Base-by-base conservation (phyloP, 2,329 filamentous ascomycete genomes). In the Neoascochyta sp. region DNA sequence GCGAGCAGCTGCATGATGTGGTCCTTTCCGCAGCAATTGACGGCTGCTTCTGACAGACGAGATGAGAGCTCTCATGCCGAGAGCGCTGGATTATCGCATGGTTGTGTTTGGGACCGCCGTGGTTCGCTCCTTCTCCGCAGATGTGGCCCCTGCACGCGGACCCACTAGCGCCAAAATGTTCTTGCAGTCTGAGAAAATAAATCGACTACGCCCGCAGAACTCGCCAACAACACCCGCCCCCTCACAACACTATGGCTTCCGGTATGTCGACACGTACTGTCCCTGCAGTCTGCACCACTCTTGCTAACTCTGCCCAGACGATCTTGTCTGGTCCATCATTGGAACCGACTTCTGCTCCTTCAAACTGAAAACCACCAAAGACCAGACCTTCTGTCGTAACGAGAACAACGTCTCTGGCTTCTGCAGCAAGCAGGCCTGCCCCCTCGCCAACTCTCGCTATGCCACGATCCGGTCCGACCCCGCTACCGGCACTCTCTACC, bases 271-370 rank as follows among this genome's bases (percentile, higher is more conserved):
- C n/a, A n/a, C n/a, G n/a, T n/a, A n/a, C n/a, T n/a, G n/a, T n/a
- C n/a, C n/a, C n/a, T n/a, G n/a, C n/a, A n/a, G n/a, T n/a, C n/a
- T n/a, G n/a, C n/a, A 5, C 4, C 7, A 11, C 9, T 9, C 2
- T 1, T 17, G 20, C 36, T 46, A 14, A 45, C 24, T 10, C 4
- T 9, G 9, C 2, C n/a, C 25, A 41, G 90, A 96, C 73, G 90
- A 96, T 67, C 93, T 96, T 46, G 83, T 96, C 44, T 98, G 92
- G 92, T 81, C 89, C 63, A 86, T 95, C 35, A 95, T 95, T 50
- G 93, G 94, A 67, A 86, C 92, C 67, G 85, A 90, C 60, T 93
- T 92, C 63, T 96, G 92, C 71, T 82, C 84, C 29, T 96, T 89
- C 74, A 95, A 95, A 62, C 73, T 96, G 48, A 95, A 94, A 80